Conservation (phyloP, 2,329 filamentous ascomycete genomes). For the Pseudogymnoascus sp. region DNA sequence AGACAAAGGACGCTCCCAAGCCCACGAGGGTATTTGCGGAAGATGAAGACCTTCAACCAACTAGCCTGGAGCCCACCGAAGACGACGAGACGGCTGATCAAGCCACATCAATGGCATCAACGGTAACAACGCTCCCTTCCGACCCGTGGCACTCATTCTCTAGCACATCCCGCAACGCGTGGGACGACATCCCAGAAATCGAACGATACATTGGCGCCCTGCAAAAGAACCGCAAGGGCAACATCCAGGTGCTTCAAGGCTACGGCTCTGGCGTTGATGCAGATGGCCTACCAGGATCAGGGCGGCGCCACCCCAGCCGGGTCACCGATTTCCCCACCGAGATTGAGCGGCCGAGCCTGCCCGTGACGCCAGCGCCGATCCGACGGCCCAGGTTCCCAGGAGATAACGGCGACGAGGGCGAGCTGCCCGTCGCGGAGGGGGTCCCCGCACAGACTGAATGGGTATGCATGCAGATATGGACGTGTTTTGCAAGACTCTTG, state of each 20-base stretch:
- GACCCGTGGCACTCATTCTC: constrained; percentile 63
- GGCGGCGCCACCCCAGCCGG: constrained; percentile 39
- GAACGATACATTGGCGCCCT: constrained; percentile 75
- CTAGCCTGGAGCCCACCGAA: not conserved
- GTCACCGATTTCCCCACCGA: constrained; percentile 84
- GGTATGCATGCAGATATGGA: constrained; percentile 64
- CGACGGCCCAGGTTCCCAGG: constrained; percentile 53
- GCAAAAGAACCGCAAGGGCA: constrained; percentile 50
- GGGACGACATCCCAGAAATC: constrained; percentile 88
- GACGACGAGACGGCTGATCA: constrained; percentile 13
- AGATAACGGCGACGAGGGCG: constrained; percentile 45
- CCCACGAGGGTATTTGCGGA: constrained; percentile 58
- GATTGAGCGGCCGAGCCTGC: constrained; percentile 74
- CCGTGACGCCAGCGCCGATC: constrained; percentile 81
- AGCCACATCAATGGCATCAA: constrained; percentile 41
- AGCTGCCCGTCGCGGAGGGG: constrained; percentile 68
- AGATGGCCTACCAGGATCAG: constrained; percentile 22
- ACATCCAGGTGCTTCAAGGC: constrained; percentile 28
- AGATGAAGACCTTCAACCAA: constrained; percentile 32
- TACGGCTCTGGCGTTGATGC: constrained; percentile 25
- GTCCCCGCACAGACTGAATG: constrained; percentile 84
- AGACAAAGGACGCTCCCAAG: constrained; percentile 51
- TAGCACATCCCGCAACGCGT: constrained; percentile 63
- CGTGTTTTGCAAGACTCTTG: constrained; percentile 35
- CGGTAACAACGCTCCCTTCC: constrained; percentile 37